Base-by-base conservation (phyloP, 2,329 filamentous ascomycete genomes). In the Mariannaea elegans region DNA sequence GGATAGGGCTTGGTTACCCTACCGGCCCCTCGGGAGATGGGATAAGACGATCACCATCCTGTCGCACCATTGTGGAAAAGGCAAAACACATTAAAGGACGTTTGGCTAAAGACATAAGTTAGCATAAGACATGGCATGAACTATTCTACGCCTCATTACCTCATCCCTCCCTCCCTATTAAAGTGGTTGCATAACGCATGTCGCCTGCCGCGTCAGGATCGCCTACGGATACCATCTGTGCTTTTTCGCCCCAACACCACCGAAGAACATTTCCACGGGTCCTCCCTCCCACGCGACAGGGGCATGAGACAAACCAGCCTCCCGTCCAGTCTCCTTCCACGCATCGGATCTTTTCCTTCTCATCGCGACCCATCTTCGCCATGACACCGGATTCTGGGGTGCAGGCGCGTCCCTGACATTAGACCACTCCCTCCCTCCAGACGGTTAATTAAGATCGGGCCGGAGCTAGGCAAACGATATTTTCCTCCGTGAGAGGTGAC, bases 91-190 rank as follows among this genome's bases (percentile, higher is more conserved):
- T 44, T 19, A 44, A 24, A 44, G 12, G 12, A 8, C 16, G n/a
- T n/a, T n/a, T n/a, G n/a, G n/a, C n/a, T n/a, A n/a, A n/a, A n/a
- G n/a, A n/a, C n/a, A n/a, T n/a, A n/a, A n/a, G n/a, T n/a, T n/a
- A n/a, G n/a, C n/a, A n/a, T n/a, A n/a, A n/a, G n/a, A n/a, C n/a
- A 27, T 32, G 31, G 44, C 51, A 55, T 55, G 51, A 55, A 55
- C 51, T 32, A 47, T 32, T 29, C 29, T 32, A 21, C 39, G 42
- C 42, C 42, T 46, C 24, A 46, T 31, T 32, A 13, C 24, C 9
- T n/a, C 24, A 3, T 8, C 23, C 42, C 9, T 12, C 27, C 14
- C 12, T 7, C 24, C 16, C 16, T n/a, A 4, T 19, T 41, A 21
- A 34, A 29, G 38, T 44, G 49, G 38, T 38, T 36, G 31, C 38